Evolutionary conservation across 2,329 filamentous ascomycete genomes (phyloP), one percentile per base, ranked within the genome.

Genomic region (Penicillium verrucosum): DNA sequence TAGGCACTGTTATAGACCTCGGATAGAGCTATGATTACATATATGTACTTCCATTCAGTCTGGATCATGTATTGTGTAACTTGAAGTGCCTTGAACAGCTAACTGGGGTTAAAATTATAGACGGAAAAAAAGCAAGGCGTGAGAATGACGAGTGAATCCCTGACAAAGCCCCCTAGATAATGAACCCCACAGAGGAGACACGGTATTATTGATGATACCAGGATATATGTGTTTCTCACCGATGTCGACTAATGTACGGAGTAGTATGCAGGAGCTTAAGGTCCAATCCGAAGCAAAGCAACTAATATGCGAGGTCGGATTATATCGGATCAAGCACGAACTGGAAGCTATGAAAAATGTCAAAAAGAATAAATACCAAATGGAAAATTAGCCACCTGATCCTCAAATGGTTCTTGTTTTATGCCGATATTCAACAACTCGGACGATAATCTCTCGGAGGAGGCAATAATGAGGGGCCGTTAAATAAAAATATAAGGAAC

Each of bases 51-150:
- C 41, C n/a, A 48, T 45, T 45, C 42, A 52, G 54, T 48, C 49
- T 61, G 51, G 52, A 53, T 51, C 47, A 1, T 44, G 40, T 23
- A 44, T 29, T 37, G 62, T 65, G 63, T 65, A 62, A 65, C 63
- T 62, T 58, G 55, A 59, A 27, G 29, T 54, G 63, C 60, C 62
- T 63, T 53, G 55, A 56, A 64, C 36, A 47, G 11, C 34, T 51
- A 29, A 46, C 43, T 21, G 46, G 32, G 23, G 41, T 18, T 27
- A 36, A 47, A n/a, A 38, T 48, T 54, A 50, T 48, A 57, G 47
- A 56, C 38, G 21, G 48, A 45, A 58, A 18, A 18, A 34, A 45
- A 42, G 23, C 18, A 54, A 27, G 53, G 44, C 30, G 18, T 30
- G 38, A 32, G 32, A 37, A 43, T 32, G 16, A 46, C 29, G 38